Base-by-base conservation (phyloP, 192 early-diverging fungal species). In the Podila clonocystis region DNA sequence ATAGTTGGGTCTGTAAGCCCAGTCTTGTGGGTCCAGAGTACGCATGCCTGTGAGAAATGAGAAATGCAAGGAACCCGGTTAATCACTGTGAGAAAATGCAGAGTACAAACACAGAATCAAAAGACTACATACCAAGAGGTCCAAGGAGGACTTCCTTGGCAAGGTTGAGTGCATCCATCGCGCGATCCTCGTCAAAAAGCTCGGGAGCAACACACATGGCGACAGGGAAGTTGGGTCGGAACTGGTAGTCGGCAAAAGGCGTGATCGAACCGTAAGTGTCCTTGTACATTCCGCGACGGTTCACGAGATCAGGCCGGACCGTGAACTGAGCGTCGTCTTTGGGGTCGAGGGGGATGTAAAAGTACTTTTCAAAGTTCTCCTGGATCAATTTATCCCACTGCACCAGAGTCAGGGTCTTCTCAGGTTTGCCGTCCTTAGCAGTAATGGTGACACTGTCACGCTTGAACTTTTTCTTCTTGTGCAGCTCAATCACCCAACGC, bases 141-240 rank as follows among this genome's bases (percentile, higher is more conserved):
- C 94, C 97, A 0, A 90, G 67, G 26, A 99, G 80, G 29, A 87
- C 72, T 11, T 94, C 82, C 67, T 89, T 85, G 17, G 93, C 92
- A 36, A 93, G 74, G 22, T 89, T 72, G 50, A 99, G 84, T 9
- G 94, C 92, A 29, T 67, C 65, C 4, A 89, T 82, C 1, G 96
- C 97, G 62, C 96, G 96, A 3, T 86, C 73, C 28, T 88, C 80
- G 72, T 97, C 76, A 71, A 99, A 98, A 26, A 99, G 70, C 75
- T 99, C 97, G 3, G 98, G 98, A 0, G 98, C 97, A 41, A 96
- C 94, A 8, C 89, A 91, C 93, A 99, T 96, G 13, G 97, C 97
- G 19, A 97, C 87, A 49, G 90, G 84, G 65, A 96, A 90, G 79
- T 99, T 99, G 33, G 97, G 96, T 9, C 97, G 88, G 62, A 99